Conservation (phyloP, 2,329 filamentous ascomycete species). For the Aspergillus flavus region DNA sequence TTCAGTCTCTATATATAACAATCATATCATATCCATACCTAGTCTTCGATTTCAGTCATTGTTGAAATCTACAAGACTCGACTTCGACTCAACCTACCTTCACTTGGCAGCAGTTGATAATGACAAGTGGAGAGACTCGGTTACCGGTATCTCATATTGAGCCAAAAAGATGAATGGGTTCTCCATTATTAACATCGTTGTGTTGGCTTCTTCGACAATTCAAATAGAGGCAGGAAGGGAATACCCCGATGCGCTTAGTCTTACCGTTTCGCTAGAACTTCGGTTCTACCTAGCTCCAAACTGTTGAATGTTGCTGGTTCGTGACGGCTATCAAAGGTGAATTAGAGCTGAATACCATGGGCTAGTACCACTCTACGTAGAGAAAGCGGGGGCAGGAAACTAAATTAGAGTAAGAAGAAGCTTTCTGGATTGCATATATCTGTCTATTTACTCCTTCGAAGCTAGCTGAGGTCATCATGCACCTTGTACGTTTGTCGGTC, state of each 20-base stretch:
- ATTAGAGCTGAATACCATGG: background rate
- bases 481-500: background rate
- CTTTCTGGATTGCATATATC: background rate
- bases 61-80: too few relatives aligned
- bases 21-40: too few relatives aligned
- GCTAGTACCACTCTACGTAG: background rate
- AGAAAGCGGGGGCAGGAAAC: background rate
- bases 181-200: too few relatives aligned
- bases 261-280: background rate
- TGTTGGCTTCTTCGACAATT: too few relatives aligned
- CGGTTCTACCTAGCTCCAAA: background rate
- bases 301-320: background rate
- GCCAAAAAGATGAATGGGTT: too few relatives aligned
- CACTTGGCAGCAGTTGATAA: too few relatives aligned
- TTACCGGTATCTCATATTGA: too few relatives aligned
- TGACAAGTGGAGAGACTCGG: too few relatives aligned
- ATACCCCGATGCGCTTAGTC: too few relatives aligned
- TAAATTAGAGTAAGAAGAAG: background rate
- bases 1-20: background rate
- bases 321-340: background rate
- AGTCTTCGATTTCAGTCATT: too few relatives aligned
- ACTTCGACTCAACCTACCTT: too few relatives aligned
- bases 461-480: background rate
- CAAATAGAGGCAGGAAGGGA: too few relatives aligned
- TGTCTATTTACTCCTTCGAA: background rate